Evolutionary conservation across 148 eudicot genomes (phyloP), one percentile per base, ranked within the genome.

Genomic region (Mesembryanthemum crystallinum): DNA sequence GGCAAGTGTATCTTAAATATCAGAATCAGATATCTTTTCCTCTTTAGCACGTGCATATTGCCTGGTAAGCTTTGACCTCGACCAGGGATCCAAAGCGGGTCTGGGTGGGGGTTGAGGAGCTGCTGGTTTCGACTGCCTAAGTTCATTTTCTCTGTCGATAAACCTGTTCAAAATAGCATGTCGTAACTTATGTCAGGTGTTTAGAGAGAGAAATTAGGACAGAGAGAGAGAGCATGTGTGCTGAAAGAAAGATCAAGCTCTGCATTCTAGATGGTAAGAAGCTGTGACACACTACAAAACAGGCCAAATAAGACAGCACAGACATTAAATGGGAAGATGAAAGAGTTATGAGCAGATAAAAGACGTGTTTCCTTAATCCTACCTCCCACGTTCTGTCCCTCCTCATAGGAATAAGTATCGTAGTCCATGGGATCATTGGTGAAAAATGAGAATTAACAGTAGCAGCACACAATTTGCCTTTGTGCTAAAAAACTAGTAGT

Each of bases 31-130:
- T 59, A 52, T 78, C 75, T 85, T 91, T n/a, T 91, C 98, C 80
- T 87, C 92, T 82, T 90, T 94, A 12, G 95, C 97, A 8, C 95
- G 88, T 12, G 95, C 98, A 73, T 78, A 89, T 67, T 89, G 91
- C 84, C 89, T 85, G 78, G 86, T 87, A 74, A 94, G 95, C 61
- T 77, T 88, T 28, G 96, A 94, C 80, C 87, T 94, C 23, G 90
- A 84, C 98, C 98, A 94, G 0, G 98, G 98, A 87, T 92, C 97
- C 90, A 92, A 81, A 30, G 97, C 84, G 17, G 83, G 75, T 83
- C 95, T 84, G 57, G 85, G 97, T 1, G 90, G 89, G 29, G 89
- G 95, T 79, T 87, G 93, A 23, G 98, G 93, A 66, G 81, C 67
- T 11, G 97, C 82, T 28, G 98, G 97, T 79, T 92, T 92, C 18